Conservation (phyloP, 306 rosid genomes). For the Rosa chinensis region DNA sequence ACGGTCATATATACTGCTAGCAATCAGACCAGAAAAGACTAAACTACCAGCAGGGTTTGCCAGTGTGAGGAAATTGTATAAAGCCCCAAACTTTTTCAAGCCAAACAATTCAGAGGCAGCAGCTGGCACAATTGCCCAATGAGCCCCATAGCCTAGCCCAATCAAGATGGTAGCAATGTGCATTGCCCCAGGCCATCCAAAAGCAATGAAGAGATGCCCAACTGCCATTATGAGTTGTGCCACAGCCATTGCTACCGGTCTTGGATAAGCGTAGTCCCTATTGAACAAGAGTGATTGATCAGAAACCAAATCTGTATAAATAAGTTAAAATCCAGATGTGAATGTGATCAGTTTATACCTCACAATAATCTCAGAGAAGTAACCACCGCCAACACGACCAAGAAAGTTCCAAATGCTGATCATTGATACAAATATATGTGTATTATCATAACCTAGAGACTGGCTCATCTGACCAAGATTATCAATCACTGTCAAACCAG, state of each 20-base stretch:
- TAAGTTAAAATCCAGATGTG: background rate
- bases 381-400: slow-evolving; percentile 94
- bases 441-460: slow-evolving; percentile 62
- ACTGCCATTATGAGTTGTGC: slow-evolving; percentile 76
- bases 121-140: slow-evolving; percentile 96
- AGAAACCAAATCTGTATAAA: slow-evolving; percentile 2
- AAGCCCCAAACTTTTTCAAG: slow-evolving; percentile 79
- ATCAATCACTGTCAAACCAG: slow-evolving; percentile 88
- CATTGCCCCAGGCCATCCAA: slow-evolving; percentile 92
- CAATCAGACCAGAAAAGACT: slow-evolving; percentile 74
- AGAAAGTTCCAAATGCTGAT: slow-evolving; percentile 97
- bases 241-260: slow-evolving; percentile 73
- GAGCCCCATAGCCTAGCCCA: slow-evolving; percentile 93
- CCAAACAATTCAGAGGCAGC: slow-evolving; percentile 96
- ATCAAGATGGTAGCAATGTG: slow-evolving; percentile 68
- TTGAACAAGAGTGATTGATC: slow-evolving; percentile 14
- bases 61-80: slow-evolving; percentile 85
- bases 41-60: slow-evolving; percentile 82
- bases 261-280: slow-evolving; percentile 82
- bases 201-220: slow-evolving; percentile 71
- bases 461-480: slow-evolving; percentile 88
- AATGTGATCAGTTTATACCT: slow-evolving; percentile 48
- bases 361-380: slow-evolving; percentile 79
- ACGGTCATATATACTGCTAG: slow-evolving; percentile 72
- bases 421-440: slow-evolving; percentile 81